Base-by-base conservation (phyloP, 495 filamentous ascomycete species). In the Penicillium steckii region DNA sequence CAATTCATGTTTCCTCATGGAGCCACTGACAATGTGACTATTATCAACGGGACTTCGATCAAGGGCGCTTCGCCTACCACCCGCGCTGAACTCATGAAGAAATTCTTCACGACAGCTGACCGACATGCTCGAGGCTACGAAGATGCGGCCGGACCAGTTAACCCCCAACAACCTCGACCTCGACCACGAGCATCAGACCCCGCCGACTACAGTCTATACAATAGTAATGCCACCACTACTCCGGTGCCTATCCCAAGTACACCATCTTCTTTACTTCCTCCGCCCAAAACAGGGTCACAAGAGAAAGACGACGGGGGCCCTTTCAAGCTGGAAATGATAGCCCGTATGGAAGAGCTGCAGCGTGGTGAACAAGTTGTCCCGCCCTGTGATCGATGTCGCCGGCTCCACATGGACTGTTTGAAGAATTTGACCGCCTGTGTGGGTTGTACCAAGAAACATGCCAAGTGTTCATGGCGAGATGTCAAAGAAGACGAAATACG, bases 401-500 rank as follows among this genome's bases (percentile, higher is more conserved):
- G 90, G 12, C 74, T 93, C 13, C 83, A 87, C 53, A 89, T 89
- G 76, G 82, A 89, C 50, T 95, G 90, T 46, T 69, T 90, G 30
- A 94, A 93, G 68, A 89, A 95, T 51, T 72, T 91, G 27, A 93
- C 89, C 0, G 88, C 90, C 19, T 95, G 90, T 65, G 80, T 87
- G 67, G 89, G 88, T 29, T 95, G 90, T 68, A 94, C 90, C 2
- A 89, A 87, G 67, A 92, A 93, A 68, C 90, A 94, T 61, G 87
- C 88, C 12, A 91, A 88, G 53, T 95, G 90, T 65, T 82, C 80
- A 19, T 95, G 90, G 90, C 85, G 83, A 52, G 82, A 86, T 48
- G 79, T 92, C 42, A 85, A 81, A 30, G 83, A 90, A 41, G 82
- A 84, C 0, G 90, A 94, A 61, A 55, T 90, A 8, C 67, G 54